A percentile compares a stretch with the other conserved stretches of the same genome.
Conservation (phyloP, 2,329 filamentous ascomycete genomes). For the Sordariomycetes sp. region DNA sequence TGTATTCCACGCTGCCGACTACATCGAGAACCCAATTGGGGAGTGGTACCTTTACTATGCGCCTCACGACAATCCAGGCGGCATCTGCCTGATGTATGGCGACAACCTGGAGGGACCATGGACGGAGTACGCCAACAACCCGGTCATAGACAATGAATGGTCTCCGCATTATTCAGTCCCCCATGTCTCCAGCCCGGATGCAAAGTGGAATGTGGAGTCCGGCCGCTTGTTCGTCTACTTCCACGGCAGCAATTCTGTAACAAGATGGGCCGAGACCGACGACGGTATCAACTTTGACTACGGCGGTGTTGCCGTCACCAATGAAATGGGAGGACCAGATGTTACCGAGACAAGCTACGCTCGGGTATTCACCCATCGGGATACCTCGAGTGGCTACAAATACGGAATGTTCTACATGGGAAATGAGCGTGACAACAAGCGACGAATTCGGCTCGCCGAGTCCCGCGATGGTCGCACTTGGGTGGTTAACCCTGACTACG, state of each 20-base stretch:
- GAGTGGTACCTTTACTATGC: conserved; percentile 18
- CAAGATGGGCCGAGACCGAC: conserved; percentile 9
- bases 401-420: conserved; percentile 18
- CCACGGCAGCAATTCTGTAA: conserved; percentile 9
- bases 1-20: conserved; percentile 12
- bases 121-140: conserved; percentile 9
- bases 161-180: conserved; percentile 7
- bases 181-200: conserved; percentile 10
- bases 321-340: conserved; percentile 11
- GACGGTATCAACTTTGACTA: conserved; percentile 9
- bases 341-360: conserved; percentile 16
- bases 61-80: conserved; percentile 14
- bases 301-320: conserved; percentile 11
- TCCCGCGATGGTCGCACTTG: conserved; percentile 11
- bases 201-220: conserved; percentile 7
- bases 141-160: conserved; percentile 7
- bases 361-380: conserved; percentile 13
- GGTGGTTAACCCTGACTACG: conserved; percentile 8
- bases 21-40: conserved; percentile 9
- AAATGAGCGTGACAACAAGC: conserved; percentile 12
- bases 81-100: conserved; percentile 12
- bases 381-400: conserved; percentile 9
- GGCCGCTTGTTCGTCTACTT: conserved; percentile 9
- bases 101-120: conserved; percentile 9
- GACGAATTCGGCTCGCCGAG: conserved; percentile 14